Evolutionary conservation across 768 basidiomycete genomes (phyloP).

Genomic region (Mycena belliarum): DNA sequence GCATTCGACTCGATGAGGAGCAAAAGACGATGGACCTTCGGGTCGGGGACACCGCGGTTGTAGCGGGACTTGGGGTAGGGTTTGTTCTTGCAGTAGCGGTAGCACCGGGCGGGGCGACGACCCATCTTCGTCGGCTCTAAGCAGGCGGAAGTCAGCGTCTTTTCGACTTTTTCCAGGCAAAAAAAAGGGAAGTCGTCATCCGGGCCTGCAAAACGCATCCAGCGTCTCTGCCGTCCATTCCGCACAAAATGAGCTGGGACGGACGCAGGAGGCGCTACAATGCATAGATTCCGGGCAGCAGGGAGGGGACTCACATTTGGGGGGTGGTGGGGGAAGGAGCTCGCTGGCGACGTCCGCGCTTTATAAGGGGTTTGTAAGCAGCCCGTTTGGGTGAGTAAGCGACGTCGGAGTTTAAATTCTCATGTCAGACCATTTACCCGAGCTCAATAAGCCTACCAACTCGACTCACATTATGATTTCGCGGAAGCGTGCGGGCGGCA

Average conservation of each 20-base stretch:
- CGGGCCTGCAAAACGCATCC: neutral
- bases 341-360: neutral
- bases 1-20: neutral
- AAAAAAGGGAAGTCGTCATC: conserved; percentile 3
- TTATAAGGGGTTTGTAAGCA: neutral
- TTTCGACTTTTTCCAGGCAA: neutral
- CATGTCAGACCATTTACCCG: neutral
- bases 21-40: conserved; percentile 58
- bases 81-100: conserved; percentile 99
- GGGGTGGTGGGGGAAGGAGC: neutral
- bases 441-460: neutral
- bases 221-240: neutral
- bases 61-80: conserved; percentile 94
- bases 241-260: neutral
- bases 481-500: too few species aligned
- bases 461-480: too few species aligned
- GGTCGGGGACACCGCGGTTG: conserved; percentile 98
- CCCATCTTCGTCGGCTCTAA: conserved; percentile 61
- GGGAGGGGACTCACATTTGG: neutral
- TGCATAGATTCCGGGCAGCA: neutral
- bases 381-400: neutral
- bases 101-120: conserved; percentile 97
- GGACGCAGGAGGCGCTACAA: neutral
- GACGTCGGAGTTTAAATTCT: neutral
- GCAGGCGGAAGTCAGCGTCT: neutral